Conservation (phyloP, 305 asterid species). For the Plantago lanceolata region DNA sequence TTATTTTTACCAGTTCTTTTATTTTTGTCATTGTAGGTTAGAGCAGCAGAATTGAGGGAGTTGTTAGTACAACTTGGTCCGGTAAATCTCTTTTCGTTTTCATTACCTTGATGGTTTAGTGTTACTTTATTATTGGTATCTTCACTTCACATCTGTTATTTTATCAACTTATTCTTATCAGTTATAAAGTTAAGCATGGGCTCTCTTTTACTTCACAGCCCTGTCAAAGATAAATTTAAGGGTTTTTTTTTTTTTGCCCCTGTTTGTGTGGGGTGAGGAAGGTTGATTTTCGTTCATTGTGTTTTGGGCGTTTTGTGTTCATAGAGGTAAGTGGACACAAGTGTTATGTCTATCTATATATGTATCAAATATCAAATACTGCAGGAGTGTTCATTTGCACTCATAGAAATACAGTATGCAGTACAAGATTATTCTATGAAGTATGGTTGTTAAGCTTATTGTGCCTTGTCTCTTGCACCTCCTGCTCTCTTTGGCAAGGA, state of each 20-base stretch:
- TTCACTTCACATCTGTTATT: not conserved
- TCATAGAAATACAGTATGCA: no score
- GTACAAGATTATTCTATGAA: no score
- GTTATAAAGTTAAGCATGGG: not conserved
- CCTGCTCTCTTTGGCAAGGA: no score
- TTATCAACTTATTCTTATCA: slow-evolving; percentile 4
- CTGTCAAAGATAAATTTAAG: not conserved
- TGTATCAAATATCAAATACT: no score
- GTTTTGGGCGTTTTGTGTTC: no score
- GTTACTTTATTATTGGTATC: not conserved
- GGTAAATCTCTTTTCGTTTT: slow-evolving; percentile 33
- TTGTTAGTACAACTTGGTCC: slow-evolving; percentile 88
- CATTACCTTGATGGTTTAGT: not conserved
- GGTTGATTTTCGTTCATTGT: no score
- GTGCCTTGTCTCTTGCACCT: no score
- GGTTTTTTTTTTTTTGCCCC: not conserved
- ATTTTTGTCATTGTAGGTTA: slow-evolving; percentile 43
- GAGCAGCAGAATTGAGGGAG: slow-evolving; percentile 87
- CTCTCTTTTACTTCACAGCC: not conserved
- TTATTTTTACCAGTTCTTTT: slow-evolving; percentile 4
- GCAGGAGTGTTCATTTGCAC: no score
- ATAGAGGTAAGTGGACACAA: no score
- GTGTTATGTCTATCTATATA: no score
- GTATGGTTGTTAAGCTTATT: no score
- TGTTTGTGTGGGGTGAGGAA: no score